Base-by-base conservation (phyloP, 495 filamentous ascomycete species). In the Aspergillus egyptiacus region DNA sequence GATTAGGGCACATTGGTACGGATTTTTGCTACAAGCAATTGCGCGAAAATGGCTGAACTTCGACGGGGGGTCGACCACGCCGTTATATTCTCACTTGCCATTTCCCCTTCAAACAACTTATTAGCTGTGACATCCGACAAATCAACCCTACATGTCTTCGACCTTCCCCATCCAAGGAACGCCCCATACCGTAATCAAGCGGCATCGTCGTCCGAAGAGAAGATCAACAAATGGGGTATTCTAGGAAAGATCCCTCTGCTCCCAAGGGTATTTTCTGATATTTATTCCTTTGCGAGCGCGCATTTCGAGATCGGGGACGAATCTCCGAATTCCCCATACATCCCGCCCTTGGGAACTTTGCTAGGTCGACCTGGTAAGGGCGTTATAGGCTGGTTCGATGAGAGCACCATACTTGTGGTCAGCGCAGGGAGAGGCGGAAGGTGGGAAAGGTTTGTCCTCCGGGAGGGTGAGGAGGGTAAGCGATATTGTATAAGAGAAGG, bases 101-200 rank as follows among this genome's bases (percentile, higher is more conserved):
- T 97, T 60, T 93, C 84, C 24, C 93, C 91, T 0, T 81, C 81
- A 7, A 85, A 83, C 37, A 77, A 74, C 30, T 71, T 86, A 54
- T 75, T 97, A 11, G 93, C 93, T 15, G 89, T 90, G 42, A 96
- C 94, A n/a, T 95, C 89, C 19, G 93, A 98, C 71, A 98, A 96
- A 64, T 88, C 84, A 5, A 98, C 89, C 2, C 68, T 98, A 14
- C 93, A 98, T 66, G 80, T 98, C 32, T 98, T 96, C 61, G 88
- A 96, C 44, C 68, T 87, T 15, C 80, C 79, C 6, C 65, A 71
- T 43, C 62, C 63, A 42, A 70, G 57, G 17, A 66, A 46, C 20
- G 35, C 48, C 30, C 50, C 55, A 18, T 62, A 62, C 47, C 73
- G 62, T 41, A 62, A 59, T 51, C 61, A 67, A 49, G 62, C 57